Conservation (phyloP, 441 rosid species). For the Aleurites moluccanus region DNA sequence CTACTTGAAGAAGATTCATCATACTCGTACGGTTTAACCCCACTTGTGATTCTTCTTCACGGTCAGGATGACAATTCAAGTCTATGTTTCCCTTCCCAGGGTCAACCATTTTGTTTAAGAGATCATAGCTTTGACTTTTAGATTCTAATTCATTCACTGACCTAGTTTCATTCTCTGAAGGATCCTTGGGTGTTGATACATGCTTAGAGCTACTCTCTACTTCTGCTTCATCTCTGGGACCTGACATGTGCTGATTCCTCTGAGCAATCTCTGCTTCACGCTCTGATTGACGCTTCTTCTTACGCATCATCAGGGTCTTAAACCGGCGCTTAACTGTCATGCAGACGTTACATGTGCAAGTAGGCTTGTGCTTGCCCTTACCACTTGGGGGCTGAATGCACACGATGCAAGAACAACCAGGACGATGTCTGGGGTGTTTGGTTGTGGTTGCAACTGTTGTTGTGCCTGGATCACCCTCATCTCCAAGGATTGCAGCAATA, state of each 20-base stretch:
- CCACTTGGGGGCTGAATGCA: slow-evolving; percentile 99
- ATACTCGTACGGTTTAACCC: slow-evolving; percentile 49
- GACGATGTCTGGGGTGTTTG: slow-evolving; percentile 92
- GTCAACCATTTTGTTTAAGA: slow-evolving; percentile 36
- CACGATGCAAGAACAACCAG: slow-evolving; percentile 96
- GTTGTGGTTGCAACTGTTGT: slow-evolving; percentile 73
- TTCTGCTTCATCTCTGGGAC: slow-evolving; percentile 44
- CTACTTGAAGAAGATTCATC: slow-evolving; percentile 81
- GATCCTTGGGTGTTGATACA: slow-evolving; percentile 36
- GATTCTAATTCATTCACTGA: slow-evolving; percentile 42
- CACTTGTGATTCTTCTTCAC: slow-evolving; percentile 41
- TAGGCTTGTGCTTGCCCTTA: slow-evolving; percentile 89
- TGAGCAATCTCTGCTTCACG: slow-evolving; percentile 55
- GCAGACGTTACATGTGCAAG: slow-evolving; percentile 86
- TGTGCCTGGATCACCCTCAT: slow-evolving; percentile 44
- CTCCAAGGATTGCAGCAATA: slow-evolving; percentile 86
- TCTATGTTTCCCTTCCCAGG: slow-evolving; percentile 46
- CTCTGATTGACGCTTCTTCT: slow-evolving; percentile 81
- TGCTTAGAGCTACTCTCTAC: slow-evolving; percentile 69
- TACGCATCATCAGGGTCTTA: slow-evolving; percentile 87
- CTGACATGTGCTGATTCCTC: slow-evolving; percentile 33
- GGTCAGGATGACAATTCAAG: slow-evolving; percentile 62
- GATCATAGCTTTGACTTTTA: slow-evolving; percentile 40
- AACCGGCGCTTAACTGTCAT: slow-evolving; percentile 94
- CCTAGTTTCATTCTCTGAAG: slow-evolving; percentile 51